These are phyloP conservation scores for Nemania abortiva DNA, from an alignment of 2,329 filamentous ascomycete species.

Conservation along the genomic window DNA sequence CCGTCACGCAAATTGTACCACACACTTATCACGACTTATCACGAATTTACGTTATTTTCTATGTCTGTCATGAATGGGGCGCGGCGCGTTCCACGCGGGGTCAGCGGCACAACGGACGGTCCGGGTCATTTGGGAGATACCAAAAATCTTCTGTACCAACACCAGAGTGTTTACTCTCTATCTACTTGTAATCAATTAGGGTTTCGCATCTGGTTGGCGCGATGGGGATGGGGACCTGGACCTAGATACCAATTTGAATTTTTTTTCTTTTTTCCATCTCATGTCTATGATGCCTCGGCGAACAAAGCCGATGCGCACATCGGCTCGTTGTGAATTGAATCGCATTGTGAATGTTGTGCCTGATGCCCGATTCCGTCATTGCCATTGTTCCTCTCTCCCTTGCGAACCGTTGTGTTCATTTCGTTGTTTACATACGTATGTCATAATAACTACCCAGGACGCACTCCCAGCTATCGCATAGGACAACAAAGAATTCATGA, in stretches of 20 bases:
- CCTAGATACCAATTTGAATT: conserved; percentile 12
- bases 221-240: not conserved
- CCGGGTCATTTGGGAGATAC: not conserved
- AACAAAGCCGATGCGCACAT: not conserved
- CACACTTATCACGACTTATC: not conserved
- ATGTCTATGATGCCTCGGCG: not conserved
- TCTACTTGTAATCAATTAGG: conserved; percentile 11
- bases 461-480: not conserved
- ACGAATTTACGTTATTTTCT: conserved; percentile 8
- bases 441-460: not conserved
- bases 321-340: not conserved
- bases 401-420: too few relatives aligned
- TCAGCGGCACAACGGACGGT: not conserved
- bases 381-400: not conserved
- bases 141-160: not conserved
- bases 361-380: too few relatives aligned
- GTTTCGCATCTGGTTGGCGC: conserved; percentile 12
- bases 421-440: not conserved
- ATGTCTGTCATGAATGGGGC: not conserved
- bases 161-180: not conserved
- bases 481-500: not conserved
- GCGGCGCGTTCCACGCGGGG: not conserved
- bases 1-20: not conserved
- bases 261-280: not conserved
- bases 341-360: not conserved